Conservation (phyloP, 164 flowering plant species). For the Annona squamosa region DNA sequence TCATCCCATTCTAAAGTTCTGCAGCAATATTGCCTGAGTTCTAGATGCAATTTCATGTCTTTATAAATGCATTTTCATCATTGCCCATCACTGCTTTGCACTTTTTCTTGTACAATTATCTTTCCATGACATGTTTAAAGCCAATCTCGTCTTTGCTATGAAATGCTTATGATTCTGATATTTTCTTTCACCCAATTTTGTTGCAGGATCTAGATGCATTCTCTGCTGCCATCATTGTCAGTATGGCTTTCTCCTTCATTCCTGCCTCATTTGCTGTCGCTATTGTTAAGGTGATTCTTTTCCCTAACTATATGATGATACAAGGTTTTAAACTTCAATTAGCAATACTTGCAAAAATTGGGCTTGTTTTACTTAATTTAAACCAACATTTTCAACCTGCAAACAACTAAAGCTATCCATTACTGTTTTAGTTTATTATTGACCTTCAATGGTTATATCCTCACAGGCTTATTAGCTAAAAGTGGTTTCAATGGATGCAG, state of each 20-base stretch:
- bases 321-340: not conserved
- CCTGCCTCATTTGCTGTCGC: conserved; percentile 98
- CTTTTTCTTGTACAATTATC: not conserved
- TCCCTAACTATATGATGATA: not conserved
- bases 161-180: not conserved
- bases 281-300: conserved; percentile 71
- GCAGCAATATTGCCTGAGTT: too few species aligned
- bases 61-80: not conserved
- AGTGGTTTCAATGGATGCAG: conserved; percentile 33
- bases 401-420: not conserved
- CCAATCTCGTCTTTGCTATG: not conserved
- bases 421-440: not conserved
- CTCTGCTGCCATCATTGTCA: conserved; percentile 76
- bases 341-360: too few species aligned
- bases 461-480: not conserved
- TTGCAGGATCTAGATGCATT: conserved; percentile 96
- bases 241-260: conserved; percentile 85
- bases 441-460: too few species aligned
- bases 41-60: too few species aligned
- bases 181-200: not conserved
- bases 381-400: not conserved
- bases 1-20: too few species aligned
- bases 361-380: too few species aligned
- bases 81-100: not conserved
- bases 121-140: not conserved